Conservation (phyloP, 768 basidiomycete species). For the Collybiopsis luxurians region DNA sequence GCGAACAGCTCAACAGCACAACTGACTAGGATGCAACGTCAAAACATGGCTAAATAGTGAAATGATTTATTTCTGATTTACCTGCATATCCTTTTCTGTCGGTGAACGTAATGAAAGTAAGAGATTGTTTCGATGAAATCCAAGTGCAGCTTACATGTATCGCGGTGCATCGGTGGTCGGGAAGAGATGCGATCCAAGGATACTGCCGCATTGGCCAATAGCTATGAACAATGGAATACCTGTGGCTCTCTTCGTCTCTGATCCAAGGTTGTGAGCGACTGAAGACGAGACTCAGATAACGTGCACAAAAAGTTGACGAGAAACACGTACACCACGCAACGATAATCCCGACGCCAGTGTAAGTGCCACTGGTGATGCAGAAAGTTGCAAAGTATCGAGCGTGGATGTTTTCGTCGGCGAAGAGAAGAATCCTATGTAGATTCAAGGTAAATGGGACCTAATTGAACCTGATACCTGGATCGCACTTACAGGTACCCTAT, state of each 20-base stretch:
- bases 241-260: slow-evolving; percentile 73
- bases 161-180: slow-evolving; percentile 60
- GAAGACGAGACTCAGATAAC: neutral
- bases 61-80: slow-evolving; percentile 20
- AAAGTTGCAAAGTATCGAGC: slow-evolving; percentile 79
- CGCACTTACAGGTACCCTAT: slow-evolving; percentile 61
- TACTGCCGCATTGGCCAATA: slow-evolving; percentile 75
- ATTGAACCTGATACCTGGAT: no score
- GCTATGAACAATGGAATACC: slow-evolving; percentile 80
- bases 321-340: slow-evolving; percentile 71
- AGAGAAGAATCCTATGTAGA: slow-evolving; percentile 47
- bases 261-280: slow-evolving; percentile 76
- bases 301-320: neutral
- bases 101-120: neutral
- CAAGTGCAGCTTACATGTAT: slow-evolving; percentile 51
- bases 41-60: neutral
- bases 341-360: slow-evolving; percentile 69
- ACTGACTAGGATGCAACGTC: slow-evolving; percentile 31
- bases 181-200: slow-evolving; percentile 75
- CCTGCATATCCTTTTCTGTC: slow-evolving; percentile 59
- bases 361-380: slow-evolving; percentile 75
- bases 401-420: slow-evolving; percentile 49
- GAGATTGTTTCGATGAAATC: neutral
- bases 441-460: neutral
- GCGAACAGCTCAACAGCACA: slow-evolving; percentile 55